phyloP scores from a whole-genome alignment of 1,284 basidiomycete species.

The Uromyces viciae-fabae region DNA sequence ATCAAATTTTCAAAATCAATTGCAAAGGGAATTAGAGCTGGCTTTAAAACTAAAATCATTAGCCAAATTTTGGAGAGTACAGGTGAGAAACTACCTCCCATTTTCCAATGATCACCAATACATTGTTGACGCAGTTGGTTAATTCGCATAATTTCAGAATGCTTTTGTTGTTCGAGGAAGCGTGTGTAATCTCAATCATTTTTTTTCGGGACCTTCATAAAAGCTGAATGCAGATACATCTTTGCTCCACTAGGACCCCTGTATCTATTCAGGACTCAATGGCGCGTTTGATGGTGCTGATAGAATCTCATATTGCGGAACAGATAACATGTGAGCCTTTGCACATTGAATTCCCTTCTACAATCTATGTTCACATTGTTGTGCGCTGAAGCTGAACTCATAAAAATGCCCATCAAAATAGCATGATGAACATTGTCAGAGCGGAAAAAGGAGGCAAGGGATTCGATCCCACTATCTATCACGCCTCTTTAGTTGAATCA shows the following conservation, averaged over 20 bases:
- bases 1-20: conserved; percentile 36
- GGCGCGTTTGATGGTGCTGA: conserved; percentile 29
- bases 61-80: conserved; percentile 44
- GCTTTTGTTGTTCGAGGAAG: conserved; percentile 38
- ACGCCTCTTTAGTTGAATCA: conserved; percentile 21
- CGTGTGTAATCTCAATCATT: background rate
- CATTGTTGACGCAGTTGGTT: background rate
- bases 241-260: conserved; percentile 29
- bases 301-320: conserved; percentile 38
- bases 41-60: conserved; percentile 42
- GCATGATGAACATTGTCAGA: conserved; percentile 44
- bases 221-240: background rate
- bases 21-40: conserved; percentile 40
- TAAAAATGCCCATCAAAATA: background rate
- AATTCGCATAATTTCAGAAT: conserved; percentile 11
- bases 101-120: too few species aligned
- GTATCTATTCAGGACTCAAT: conserved; percentile 21
- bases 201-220: background rate
- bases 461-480: conserved; percentile 35
- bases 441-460: conserved; percentile 34
- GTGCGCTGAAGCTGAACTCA: background rate
- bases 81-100: conserved; percentile 15
- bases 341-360: background rate
- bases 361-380: background rate
- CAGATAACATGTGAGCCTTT: conserved; percentile 40